Conservation (phyloP, 805 yeast species). For the Yarrowia sp. region DNA sequence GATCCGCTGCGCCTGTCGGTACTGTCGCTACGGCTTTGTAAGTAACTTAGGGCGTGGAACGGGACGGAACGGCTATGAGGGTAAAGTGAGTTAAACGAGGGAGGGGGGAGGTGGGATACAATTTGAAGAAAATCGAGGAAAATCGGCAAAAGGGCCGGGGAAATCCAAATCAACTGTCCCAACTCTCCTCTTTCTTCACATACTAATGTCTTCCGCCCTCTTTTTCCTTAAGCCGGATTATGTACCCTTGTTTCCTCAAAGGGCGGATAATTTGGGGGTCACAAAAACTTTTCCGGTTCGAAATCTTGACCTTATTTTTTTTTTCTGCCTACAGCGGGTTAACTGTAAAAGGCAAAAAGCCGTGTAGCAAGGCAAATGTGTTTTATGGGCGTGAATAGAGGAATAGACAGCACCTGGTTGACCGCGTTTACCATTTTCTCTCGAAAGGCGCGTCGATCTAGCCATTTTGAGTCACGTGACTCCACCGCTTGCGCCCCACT, state of each 20-base stretch:
- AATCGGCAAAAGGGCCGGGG: not conserved
- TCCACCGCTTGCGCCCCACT: not conserved
- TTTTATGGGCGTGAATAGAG: no score
- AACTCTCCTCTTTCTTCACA: not conserved
- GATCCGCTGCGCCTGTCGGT: not conserved
- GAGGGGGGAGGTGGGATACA: no score
- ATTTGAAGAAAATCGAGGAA: not conserved
- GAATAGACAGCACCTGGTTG: no score
- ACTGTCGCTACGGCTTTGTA: not conserved
- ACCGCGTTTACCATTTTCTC: no score
- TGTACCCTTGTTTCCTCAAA: no score
- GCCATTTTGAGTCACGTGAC: not conserved
- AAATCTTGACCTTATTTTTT: constrained; percentile 14
- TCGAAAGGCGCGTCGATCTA: not conserved
- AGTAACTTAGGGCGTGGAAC: not conserved
- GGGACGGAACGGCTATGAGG: constrained; percentile 3
- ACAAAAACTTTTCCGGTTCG: constrained; percentile 1
- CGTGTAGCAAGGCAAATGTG: not conserved
- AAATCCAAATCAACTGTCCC: not conserved
- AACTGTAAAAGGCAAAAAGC: not conserved
- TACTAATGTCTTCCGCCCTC: no score
- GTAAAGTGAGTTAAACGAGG: not conserved
- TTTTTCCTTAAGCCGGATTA: no score
- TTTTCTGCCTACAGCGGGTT: not conserved
- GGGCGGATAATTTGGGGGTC: constrained; percentile 9